These are phyloP conservation scores for Talinum fruticosum DNA, from an alignment of 148 eudicot species.

Conservation along the genomic window DNA sequence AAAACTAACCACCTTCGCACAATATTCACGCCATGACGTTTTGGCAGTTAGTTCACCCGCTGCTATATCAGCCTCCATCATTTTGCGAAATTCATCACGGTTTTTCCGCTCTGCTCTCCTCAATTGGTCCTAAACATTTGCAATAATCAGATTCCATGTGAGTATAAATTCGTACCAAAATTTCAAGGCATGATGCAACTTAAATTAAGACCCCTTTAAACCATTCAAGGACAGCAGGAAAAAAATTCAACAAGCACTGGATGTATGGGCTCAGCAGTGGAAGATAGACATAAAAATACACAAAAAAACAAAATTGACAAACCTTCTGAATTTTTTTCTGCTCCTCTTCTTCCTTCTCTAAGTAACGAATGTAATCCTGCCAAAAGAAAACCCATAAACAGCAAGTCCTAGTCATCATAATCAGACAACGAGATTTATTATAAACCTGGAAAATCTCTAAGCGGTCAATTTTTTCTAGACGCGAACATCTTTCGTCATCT, in stretches of 20 bases:
- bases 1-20: slow-evolving; percentile 51
- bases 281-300: not conserved
- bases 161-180: slow-evolving; percentile 1
- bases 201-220: not conserved
- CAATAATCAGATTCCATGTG: not conserved
- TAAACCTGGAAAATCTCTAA: slow-evolving; percentile 79
- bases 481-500: slow-evolving; percentile 85
- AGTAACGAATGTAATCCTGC: slow-evolving; percentile 90
- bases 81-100: slow-evolving; percentile 88
- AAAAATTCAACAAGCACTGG: not conserved
- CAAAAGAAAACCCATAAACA: slow-evolving; percentile 24
- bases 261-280: not conserved
- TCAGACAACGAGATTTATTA: not conserved
- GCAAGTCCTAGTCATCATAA: slow-evolving; percentile 9
- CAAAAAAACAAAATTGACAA: not conserved
- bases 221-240: not conserved
- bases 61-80: slow-evolving; percentile 72
- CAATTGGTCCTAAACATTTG: slow-evolving; percentile 58
- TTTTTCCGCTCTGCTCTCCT: slow-evolving; percentile 79
- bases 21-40: slow-evolving; percentile 87
- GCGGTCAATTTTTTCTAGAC: slow-evolving; percentile 92
- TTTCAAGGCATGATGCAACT: not conserved
- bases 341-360: slow-evolving; percentile 96
- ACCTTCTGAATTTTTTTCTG: slow-evolving; percentile 85
- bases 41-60: slow-evolving; percentile 70